Evolutionary conservation across 2,329 filamentous ascomycete genomes (phyloP), one percentile per base, ranked within the genome.

Genomic region (Fonsecaea monophora): DNA sequence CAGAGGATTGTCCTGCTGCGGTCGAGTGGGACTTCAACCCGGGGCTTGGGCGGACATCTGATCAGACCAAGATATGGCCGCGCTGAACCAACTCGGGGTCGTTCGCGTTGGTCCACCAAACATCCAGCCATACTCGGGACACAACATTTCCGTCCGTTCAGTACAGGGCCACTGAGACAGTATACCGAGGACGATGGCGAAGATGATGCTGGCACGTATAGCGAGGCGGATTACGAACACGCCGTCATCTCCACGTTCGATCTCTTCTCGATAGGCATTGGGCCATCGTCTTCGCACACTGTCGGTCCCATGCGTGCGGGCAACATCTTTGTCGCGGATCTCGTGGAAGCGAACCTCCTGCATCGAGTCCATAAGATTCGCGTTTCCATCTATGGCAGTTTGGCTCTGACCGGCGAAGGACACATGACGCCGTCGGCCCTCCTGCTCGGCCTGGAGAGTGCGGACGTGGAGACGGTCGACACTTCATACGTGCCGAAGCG

Each of bases 251-350:
- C 69, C 1, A 64, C 69, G 6, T 71, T 71, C 40, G 67, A 71
- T 57, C 69, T 71, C 30, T 71, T 71, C 62, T 71, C 69, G n/a
- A 67, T 71, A 21, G 69, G 69, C 25, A 71, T 71, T 40, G 69
- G 67, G 15, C 67, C 69, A 1, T 71, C 67, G 13, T 71, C 69
- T n/a, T 71, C 69, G 6, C 67, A 71, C 55, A 69, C 69, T 8
- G 69, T 71, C 40, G 69, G 69, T 25, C 67, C 69, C 30, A 71
- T 71, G 69, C 69, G 69, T 30, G 69, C 69, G 30, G 69, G 69
- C 34, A 69, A 68, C 38, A 71, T 71, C 58, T 71, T 71, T 58
- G 69, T 71, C 18, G 59, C 67, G 30, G 68, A 71, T 57, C 65
- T 71, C 30, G 53, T 65, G 30, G 65, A 71, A 53, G 65, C 65